Evolutionary conservation across 2,329 filamentous ascomycete genomes (phyloP).

Genomic region (Aspergillus tubingensis): DNA sequence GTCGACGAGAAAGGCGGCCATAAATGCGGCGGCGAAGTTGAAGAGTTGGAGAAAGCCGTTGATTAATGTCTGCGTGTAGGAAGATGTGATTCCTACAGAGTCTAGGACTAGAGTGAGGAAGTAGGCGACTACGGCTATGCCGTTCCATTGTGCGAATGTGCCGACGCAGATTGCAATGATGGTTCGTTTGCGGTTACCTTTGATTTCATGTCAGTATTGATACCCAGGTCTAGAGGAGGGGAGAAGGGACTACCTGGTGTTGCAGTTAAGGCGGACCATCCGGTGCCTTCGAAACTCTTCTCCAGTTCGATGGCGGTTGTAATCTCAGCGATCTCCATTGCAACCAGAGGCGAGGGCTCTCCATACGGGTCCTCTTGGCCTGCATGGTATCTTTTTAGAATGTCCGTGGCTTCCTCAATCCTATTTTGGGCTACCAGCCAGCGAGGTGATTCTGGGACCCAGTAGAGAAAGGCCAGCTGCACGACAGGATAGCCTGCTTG

Average conservation of each 20-base stretch:
- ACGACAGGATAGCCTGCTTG: constrained; percentile 62
- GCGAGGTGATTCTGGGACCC: constrained; percentile 67
- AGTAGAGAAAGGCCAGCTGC: constrained; percentile 58
- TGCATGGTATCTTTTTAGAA: constrained; percentile 42
- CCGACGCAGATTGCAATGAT: too few relatives aligned
- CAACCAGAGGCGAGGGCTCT: constrained; percentile 32
- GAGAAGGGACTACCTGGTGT: too few relatives aligned
- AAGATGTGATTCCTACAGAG: constrained; percentile 40
- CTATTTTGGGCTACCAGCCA: constrained; percentile 42
- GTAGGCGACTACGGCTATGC: constrained; percentile 50
- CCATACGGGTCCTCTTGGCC: constrained; percentile 34
- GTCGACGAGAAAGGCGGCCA: constrained; percentile 45
- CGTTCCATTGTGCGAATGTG: constrained; percentile 57
- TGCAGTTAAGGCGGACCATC: too few relatives aligned
- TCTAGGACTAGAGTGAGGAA: constrained; percentile 43
- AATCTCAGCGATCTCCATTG: constrained; percentile 40
- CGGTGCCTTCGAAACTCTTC: too few relatives aligned
- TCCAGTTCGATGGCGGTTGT: too few relatives aligned
- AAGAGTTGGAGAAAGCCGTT: constrained; percentile 46
- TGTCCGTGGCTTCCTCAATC: constrained; percentile 29
- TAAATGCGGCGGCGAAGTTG: constrained; percentile 40
- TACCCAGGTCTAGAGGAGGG: too few relatives aligned
- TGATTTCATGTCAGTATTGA: too few relatives aligned
- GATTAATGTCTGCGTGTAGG: constrained; percentile 44
- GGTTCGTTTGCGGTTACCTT: too few relatives aligned